Evolutionary conservation across 2,329 filamentous ascomycete genomes (phyloP).

Genomic region (Cytospora chrysosperma): DNA sequence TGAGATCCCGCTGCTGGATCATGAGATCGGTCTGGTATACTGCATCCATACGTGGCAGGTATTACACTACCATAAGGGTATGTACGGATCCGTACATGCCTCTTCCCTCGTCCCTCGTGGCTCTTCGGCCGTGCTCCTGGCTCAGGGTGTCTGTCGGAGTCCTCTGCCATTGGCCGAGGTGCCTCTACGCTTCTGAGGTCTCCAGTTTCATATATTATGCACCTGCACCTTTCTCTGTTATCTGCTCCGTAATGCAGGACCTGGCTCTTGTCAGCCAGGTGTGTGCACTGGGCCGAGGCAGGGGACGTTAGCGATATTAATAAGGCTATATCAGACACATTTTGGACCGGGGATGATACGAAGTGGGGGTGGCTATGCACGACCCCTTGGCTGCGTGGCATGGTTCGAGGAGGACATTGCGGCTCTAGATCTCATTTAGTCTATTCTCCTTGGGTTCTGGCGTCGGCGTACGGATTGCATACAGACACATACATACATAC

Average conservation of each 20-base stretch:
- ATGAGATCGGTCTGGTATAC: constrained; percentile 10
- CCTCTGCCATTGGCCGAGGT: constrained; percentile 11
- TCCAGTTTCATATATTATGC: neutral
- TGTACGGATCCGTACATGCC: too few relatives aligned
- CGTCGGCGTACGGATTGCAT: neutral
- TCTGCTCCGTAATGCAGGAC: neutral
- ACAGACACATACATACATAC: too few relatives aligned
- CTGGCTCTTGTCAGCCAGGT: neutral
- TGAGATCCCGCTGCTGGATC: constrained; percentile 18
- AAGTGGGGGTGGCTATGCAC: constrained; percentile 11
- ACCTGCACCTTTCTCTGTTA: neutral
- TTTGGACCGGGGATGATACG: constrained; percentile 10
- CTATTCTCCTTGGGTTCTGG: neutral
- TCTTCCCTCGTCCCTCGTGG: too few relatives aligned
- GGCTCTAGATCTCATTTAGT: neutral
- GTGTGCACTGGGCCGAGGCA: neutral
- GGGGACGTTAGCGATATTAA: constrained; percentile 17
- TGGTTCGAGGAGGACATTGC: constrained; percentile 5
- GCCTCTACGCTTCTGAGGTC: neutral
- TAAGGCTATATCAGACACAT: constrained; percentile 13
- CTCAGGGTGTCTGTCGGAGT: neutral
- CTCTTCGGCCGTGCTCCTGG: neutral
- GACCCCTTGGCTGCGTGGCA: neutral
- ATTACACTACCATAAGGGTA: too few relatives aligned
- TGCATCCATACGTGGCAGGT: neutral